phyloP scores from a whole-genome alignment of 352 stramenopile species.

The Pythium phragmiticola region DNA sequence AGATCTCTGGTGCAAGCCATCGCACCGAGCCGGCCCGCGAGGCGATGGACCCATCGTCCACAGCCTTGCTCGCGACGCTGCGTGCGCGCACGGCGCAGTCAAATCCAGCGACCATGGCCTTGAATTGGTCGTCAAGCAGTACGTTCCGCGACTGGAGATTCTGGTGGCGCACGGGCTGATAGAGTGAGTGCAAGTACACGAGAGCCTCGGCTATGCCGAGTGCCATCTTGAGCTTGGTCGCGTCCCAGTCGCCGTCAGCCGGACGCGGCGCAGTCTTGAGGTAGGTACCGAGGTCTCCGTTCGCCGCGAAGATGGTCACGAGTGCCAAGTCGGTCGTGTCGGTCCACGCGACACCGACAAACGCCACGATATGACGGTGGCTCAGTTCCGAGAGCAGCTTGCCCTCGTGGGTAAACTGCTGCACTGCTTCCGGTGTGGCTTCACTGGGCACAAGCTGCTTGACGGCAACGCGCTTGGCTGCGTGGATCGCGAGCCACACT shows the following conservation, averaged over 20 bases:
- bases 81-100: not conserved
- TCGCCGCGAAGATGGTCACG: conserved; percentile 25
- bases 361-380: conserved; percentile 21
- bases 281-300: conserved; percentile 23
- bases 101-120: not conserved
- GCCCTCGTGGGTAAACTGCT: conserved; percentile 20
- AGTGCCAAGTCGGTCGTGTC: conserved; percentile 27
- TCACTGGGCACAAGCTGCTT: conserved; percentile 8
- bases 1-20: conserved; percentile 22
- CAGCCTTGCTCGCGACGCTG: not conserved
- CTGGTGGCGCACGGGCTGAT: conserved; percentile 13
- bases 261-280: not conserved
- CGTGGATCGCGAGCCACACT: conserved; percentile 29
- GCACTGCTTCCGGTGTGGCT: conserved; percentile 1
- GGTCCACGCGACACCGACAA: conserved; percentile 31
- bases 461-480: conserved; percentile 7
- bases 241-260: conserved; percentile 2
- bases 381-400: conserved; percentile 16
- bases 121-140: conserved; percentile 1
- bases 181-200: conserved; percentile 24
- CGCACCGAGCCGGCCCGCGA: conserved; percentile 2
- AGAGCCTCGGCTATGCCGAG: conserved; percentile 22
- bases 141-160: conserved; percentile 10
- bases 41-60: not conserved
- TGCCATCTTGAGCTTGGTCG: conserved; percentile 9